Evolutionary conservation across 306 rosid species (phyloP).

Genomic region (Cucumis melo): DNA sequence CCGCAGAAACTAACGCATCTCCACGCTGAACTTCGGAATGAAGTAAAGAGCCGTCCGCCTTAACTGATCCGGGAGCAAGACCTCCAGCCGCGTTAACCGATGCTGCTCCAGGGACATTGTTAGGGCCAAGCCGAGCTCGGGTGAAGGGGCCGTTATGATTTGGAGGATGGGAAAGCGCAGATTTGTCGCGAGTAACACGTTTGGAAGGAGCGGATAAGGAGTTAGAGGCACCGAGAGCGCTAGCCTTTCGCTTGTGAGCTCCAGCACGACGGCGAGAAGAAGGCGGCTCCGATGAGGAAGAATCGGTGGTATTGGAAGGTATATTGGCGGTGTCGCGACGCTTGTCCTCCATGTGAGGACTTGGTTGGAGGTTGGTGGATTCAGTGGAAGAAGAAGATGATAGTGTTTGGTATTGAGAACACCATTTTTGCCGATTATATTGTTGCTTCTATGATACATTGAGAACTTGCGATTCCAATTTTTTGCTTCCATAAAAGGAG

Average conservation of each 20-base stretch:
- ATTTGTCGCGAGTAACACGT: slow-evolving; percentile 67
- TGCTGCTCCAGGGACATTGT: slow-evolving; percentile 13
- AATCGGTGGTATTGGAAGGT: slow-evolving; percentile 28
- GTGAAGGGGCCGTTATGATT: slow-evolving; percentile 80
- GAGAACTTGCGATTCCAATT: neutral
- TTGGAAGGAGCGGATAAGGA: slow-evolving; percentile 60
- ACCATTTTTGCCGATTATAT: neutral
- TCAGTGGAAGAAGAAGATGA: neutral
- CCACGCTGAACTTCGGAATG: slow-evolving; percentile 11
- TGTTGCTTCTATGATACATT: neutral
- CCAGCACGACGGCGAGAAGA: slow-evolving; percentile 65
- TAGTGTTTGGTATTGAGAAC: neutral
- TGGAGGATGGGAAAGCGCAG: slow-evolving; percentile 32
- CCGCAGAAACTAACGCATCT: slow-evolving; percentile 19
- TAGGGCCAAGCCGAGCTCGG: slow-evolving; percentile 81
- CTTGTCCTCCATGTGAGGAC: slow-evolving; percentile 58
- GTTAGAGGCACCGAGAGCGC: slow-evolving; percentile 23
- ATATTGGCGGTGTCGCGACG: slow-evolving; percentile 40
- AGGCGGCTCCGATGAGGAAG: slow-evolving; percentile 47
- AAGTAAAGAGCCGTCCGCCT: slow-evolving; percentile 20
- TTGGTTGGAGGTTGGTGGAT: neutral
- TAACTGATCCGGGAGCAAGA: slow-evolving; percentile 17
- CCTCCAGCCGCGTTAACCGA: slow-evolving; percentile 12
- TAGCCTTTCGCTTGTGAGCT: slow-evolving; percentile 51
- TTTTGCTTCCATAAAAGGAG: neutral